phyloP scores from a whole-genome alignment of 768 basidiomycete species.

The Suillus occidentalis region DNA sequence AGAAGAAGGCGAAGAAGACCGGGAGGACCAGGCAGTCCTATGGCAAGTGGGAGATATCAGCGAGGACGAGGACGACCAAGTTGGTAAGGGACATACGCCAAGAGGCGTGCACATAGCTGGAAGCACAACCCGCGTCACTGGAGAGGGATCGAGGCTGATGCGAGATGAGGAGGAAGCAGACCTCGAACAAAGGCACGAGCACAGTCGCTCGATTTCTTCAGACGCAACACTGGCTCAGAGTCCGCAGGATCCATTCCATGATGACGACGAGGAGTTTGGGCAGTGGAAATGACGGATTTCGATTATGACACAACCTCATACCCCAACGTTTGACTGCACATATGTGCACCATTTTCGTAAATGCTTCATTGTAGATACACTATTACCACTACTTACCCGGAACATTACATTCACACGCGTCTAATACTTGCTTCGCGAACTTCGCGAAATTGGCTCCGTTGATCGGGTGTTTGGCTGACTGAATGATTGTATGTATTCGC shows the following conservation, averaged over 20 bases:
- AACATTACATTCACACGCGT: neutral
- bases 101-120: conserved; percentile 19
- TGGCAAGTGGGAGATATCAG: conserved; percentile 78
- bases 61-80: conserved; percentile 60
- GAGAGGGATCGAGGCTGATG: conserved; percentile 47
- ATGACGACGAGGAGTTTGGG: conserved; percentile 34
- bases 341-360: neutral
- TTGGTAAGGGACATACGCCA: conserved; percentile 31
- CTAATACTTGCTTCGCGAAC: neutral
- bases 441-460: neutral
- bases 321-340: neutral
- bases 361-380: neutral
- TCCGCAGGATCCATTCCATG: conserved; percentile 15
- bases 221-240: conserved; percentile 34
- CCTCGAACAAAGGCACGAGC: conserved; percentile 31
- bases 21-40: conserved; percentile 31
- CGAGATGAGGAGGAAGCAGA: conserved; percentile 32
- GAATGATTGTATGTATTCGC: neutral
- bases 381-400: neutral
- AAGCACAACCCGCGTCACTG: conserved; percentile 20
- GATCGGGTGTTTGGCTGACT: neutral
- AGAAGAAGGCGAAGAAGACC: conserved; percentile 35
- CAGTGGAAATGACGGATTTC: conserved; percentile 29
- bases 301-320: conserved; percentile 4
- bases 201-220: conserved; percentile 36